Evolutionary conservation across 805 yeast genomes (phyloP).

Genomic region (Zygoascus flipseniorum): DNA sequence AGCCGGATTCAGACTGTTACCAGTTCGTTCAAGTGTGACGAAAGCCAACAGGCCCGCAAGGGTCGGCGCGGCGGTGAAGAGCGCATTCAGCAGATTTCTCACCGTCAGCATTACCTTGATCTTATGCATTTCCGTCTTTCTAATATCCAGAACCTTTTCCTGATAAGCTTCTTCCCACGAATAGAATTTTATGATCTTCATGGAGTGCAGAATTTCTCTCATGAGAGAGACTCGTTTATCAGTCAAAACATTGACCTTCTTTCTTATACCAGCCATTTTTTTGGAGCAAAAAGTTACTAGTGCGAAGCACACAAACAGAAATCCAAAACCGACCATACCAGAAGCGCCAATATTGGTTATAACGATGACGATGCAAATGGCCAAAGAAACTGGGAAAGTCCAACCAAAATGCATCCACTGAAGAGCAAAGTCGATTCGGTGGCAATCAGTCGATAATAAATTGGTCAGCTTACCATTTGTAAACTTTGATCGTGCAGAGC

Average conservation of each 20-base stretch:
- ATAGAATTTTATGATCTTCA: constrained; percentile 78
- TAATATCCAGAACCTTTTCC: constrained; percentile 42
- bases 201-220: constrained; percentile 68
- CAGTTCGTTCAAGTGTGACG: constrained; percentile 38
- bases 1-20: constrained; percentile 43
- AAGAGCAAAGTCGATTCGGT: constrained; percentile 72
- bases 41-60: constrained; percentile 62
- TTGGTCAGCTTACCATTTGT: constrained; percentile 70
- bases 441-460: constrained; percentile 70
- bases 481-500: constrained; percentile 47
- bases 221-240: constrained; percentile 69
- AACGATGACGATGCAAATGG: constrained; percentile 55
- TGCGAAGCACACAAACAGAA: constrained; percentile 31
- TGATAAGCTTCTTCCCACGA: constrained; percentile 86
- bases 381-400: constrained; percentile 55
- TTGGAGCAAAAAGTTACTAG: constrained; percentile 41
- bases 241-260: constrained; percentile 51
- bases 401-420: constrained; percentile 57
- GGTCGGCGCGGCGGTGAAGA: constrained; percentile 59
- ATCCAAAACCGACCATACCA: constrained; percentile 61
- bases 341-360: constrained; percentile 63
- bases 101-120: constrained; percentile 57
- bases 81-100: constrained; percentile 55
- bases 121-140: constrained; percentile 53
- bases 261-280: constrained; percentile 47